These are phyloP conservation scores for Penicillium robsamsonii DNA, from an alignment of 495 filamentous ascomycete genomes.

Conservation along the genomic window DNA sequence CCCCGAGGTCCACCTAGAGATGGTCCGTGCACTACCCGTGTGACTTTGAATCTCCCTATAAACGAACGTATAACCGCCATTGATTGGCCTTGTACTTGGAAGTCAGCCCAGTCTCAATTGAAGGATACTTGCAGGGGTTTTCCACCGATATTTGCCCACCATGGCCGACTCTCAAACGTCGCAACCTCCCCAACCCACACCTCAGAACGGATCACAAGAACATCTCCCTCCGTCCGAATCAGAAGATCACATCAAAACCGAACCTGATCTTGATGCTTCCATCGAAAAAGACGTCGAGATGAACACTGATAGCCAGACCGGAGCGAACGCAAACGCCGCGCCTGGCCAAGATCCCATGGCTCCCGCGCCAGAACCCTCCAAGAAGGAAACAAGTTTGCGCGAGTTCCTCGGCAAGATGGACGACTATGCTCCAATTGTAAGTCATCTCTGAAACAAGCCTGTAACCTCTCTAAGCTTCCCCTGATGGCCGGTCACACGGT, in stretches of 20 bases:
- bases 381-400: slow-evolving; percentile 86
- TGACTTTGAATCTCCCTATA: slow-evolving; percentile 11
- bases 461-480: not conserved
- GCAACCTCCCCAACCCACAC: slow-evolving; percentile 11
- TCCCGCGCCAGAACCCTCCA: slow-evolving; percentile 56
- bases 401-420: slow-evolving; percentile 96
- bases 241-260: slow-evolving; percentile 29
- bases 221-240: slow-evolving; percentile 19
- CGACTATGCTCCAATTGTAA: slow-evolving; percentile 94
- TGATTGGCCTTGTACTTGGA: slow-evolving; percentile 10
- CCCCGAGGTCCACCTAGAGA: not conserved
- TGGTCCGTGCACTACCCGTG: slow-evolving; percentile 13
- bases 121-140: slow-evolving; percentile 8
- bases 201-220: slow-evolving; percentile 14
- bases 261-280: slow-evolving; percentile 36
- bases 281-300: slow-evolving; percentile 49
- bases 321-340: slow-evolving; percentile 18
- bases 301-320: slow-evolving; percentile 26
- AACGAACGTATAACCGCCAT: not conserved
- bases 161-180: slow-evolving; percentile 17
- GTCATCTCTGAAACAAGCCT: slow-evolving; percentile 22
- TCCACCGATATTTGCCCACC: slow-evolving; percentile 7
- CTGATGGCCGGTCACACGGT: not conserved
- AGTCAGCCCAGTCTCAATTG: slow-evolving; percentile 5
- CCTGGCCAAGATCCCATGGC: slow-evolving; percentile 32